A percentile compares a stretch with the other conserved stretches of the same genome.
These are phyloP conservation scores for Apophysomyces sp. DNA, from an alignment of 371 early-diverging fungal species.

Conservation along the genomic window DNA sequence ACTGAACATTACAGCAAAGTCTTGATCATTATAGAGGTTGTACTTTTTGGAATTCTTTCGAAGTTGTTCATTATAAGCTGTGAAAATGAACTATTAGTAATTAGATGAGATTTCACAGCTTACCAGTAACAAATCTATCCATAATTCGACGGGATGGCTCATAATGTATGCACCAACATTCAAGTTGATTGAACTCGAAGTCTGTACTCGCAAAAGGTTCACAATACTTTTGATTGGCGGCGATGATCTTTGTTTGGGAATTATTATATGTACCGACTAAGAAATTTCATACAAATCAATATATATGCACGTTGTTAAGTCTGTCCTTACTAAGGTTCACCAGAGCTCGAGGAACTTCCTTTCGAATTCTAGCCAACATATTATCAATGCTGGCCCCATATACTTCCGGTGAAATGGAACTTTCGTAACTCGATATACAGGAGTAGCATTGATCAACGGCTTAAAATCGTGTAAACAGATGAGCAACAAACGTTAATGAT, in stretches of 20 bases:
- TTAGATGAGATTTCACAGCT: background rate
- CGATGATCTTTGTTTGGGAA: slow-evolving; percentile 1
- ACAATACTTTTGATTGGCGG: slow-evolving; percentile 8
- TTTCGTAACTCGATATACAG: background rate
- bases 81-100: background rate
- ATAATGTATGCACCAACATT: slow-evolving; percentile 8
- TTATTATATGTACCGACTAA: slow-evolving; percentile 9
- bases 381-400: slow-evolving; percentile 7
- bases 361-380: slow-evolving; percentile 6
- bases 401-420: slow-evolving; percentile 7
- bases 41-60: slow-evolving; percentile 4
- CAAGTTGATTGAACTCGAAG: slow-evolving; percentile 4
- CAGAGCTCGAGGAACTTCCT: slow-evolving; percentile 7
- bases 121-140: background rate
- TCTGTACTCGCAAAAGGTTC: background rate
- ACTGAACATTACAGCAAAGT: slow-evolving; percentile 9
- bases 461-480: background rate
- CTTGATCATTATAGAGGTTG: background rate
- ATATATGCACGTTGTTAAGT: too few species aligned
- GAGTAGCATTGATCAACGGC: slow-evolving; percentile 20
- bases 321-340: slow-evolving; percentile 16
- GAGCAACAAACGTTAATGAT: slow-evolving; percentile 15
- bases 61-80: slow-evolving; percentile 8
- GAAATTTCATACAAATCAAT: too few species aligned
- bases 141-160: background rate